These are phyloP conservation scores for Melampsora americana DNA, from an alignment of 1,284 basidiomycete genomes.

Conservation along the genomic window DNA sequence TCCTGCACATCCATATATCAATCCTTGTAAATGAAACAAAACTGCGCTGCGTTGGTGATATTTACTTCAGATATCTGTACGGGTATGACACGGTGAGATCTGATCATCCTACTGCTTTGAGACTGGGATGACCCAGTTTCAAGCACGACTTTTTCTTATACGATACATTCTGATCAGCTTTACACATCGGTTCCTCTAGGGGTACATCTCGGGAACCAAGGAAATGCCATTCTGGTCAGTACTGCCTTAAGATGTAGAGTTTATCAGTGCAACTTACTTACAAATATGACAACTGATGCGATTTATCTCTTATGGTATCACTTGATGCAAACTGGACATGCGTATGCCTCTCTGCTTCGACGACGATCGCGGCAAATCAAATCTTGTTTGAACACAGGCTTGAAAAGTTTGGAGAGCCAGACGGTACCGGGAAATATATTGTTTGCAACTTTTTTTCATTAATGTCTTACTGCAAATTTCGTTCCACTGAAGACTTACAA, in stretches of 20 bases:
- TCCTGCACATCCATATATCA: too few relatives aligned
- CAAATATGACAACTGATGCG: background rate
- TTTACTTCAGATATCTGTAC: background rate
- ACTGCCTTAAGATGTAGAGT: background rate
- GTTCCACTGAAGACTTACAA: background rate
- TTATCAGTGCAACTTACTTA: background rate
- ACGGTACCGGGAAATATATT: background rate
- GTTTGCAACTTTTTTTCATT: too few relatives aligned
- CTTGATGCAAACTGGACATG: background rate
- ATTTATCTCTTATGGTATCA: background rate
- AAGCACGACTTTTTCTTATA: background rate
- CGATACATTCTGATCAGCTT: background rate
- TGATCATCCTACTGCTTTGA: background rate
- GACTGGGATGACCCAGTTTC: background rate
- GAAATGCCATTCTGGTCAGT: conserved; percentile 3
- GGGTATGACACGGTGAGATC: conserved; percentile 7
- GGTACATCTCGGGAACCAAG: background rate
- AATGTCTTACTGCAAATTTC: too few relatives aligned
- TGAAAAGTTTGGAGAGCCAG: background rate
- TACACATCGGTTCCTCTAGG: background rate
- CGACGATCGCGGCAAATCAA: background rate
- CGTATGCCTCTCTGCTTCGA: background rate
- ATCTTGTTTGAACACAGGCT: background rate
- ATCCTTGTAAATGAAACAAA: too few relatives aligned
- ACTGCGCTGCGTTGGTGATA: too few relatives aligned